phyloP scores from a whole-genome alignment of 257 asterid genomes.

The Marsdenia floribunda region DNA sequence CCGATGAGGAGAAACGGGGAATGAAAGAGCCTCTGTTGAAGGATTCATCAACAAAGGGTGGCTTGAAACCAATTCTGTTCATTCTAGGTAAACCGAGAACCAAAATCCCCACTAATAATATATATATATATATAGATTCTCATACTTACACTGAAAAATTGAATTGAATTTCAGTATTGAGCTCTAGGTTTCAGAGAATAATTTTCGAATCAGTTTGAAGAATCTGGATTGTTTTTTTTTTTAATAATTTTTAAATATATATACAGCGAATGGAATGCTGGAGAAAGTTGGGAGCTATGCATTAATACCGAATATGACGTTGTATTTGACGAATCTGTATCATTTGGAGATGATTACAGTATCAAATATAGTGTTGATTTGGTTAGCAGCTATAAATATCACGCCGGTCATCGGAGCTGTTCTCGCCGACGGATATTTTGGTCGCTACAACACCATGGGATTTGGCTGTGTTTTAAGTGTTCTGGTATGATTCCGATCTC shows the following conservation, averaged over 20 bases:
- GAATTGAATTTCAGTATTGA: too few relatives aligned
- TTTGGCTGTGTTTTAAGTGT: constrained; percentile 51
- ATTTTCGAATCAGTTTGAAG: too few relatives aligned
- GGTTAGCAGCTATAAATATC: constrained; percentile 61
- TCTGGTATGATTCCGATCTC: constrained; percentile 28
- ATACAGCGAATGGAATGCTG: constrained; percentile 46
- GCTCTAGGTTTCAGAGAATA: too few relatives aligned
- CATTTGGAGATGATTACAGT: constrained; percentile 50
- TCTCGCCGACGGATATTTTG: constrained; percentile 56
- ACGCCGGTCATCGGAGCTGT: constrained; percentile 50
- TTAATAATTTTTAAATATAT: not conserved
- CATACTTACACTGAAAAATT: too few relatives aligned
- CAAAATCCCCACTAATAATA: too few relatives aligned
- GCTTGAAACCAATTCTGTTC: too few relatives aligned
- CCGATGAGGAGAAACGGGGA: too few relatives aligned
- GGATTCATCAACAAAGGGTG: too few relatives aligned
- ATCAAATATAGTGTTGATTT: constrained; percentile 44
- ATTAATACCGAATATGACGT: constrained; percentile 51
- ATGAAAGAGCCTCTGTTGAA: too few relatives aligned
- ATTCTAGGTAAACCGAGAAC: too few relatives aligned
- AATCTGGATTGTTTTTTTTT: not conserved
- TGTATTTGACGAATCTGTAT: constrained; percentile 52
- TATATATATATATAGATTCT: too few relatives aligned
- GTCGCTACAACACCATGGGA: constrained; percentile 53
- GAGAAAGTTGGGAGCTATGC: constrained; percentile 54